Conservation (phyloP, 2,329 filamentous ascomycete species). For the Aspergillus ustus region DNA sequence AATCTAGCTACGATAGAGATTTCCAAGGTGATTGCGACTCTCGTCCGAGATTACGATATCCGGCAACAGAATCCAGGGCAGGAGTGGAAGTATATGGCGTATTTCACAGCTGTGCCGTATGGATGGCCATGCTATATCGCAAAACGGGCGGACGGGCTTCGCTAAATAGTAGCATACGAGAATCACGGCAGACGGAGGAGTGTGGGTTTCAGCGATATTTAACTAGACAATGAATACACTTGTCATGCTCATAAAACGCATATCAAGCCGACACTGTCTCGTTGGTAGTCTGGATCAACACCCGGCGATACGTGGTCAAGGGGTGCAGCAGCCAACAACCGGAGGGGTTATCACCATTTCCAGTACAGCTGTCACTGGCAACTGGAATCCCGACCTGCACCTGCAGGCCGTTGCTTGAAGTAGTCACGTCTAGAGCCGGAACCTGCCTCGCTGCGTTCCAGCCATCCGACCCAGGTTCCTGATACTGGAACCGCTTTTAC, state of each 20-base stretch:
- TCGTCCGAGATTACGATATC: constrained; percentile 3
- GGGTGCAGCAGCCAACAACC: too few species aligned
- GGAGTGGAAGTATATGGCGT: constrained; percentile 4
- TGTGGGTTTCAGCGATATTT: too few species aligned
- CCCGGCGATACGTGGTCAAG: too few species aligned
- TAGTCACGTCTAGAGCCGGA: constrained; percentile 16
- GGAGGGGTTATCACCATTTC: too few species aligned
- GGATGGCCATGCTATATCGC: constrained; percentile 6
- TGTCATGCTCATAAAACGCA: too few species aligned
- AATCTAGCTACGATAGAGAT: constrained; percentile 4
- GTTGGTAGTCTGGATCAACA: too few species aligned
- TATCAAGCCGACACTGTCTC: too few species aligned
- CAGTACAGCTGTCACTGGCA: too few species aligned
- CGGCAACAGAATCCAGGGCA: background rate
- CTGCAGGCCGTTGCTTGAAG: background rate
- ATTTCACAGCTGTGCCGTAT: constrained; percentile 1
- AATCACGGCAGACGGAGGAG: too few species aligned
- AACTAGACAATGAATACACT: too few species aligned
- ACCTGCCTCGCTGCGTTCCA: constrained; percentile 25
- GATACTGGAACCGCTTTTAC: constrained; percentile 31
- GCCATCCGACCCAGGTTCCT: constrained; percentile 20
- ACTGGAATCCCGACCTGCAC: constrained; percentile 21
- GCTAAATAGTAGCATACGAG: background rate
- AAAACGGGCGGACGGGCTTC: background rate
- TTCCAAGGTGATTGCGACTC: background rate